Percentiles rank a stretch among this genome's conserved stretches.
Evolutionary conservation across 2,329 filamentous ascomycete species (phyloP).

Genomic region (Fusarium oxysporum): DNA sequence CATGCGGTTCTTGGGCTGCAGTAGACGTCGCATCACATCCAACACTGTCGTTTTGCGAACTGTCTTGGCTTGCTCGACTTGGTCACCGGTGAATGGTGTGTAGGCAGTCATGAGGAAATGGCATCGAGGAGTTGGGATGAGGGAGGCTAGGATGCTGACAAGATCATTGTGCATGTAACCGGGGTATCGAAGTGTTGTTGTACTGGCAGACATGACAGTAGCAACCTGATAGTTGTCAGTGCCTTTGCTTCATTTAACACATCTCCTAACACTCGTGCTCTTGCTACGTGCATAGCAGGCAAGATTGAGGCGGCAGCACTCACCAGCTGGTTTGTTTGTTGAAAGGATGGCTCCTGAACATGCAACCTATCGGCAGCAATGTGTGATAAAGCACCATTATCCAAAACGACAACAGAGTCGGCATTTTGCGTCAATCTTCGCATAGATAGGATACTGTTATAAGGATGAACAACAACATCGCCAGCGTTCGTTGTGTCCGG

Average conservation of each 20-base stretch:
- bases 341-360: slow-evolving; percentile 93
- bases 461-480: slow-evolving; percentile 97
- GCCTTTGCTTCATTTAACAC: neutral
- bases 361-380: slow-evolving; percentile 96
- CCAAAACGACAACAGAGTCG: slow-evolving; percentile 95
- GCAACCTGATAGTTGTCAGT: slow-evolving; percentile 69
- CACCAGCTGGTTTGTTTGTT: slow-evolving; percentile 96
- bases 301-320: slow-evolving; percentile 22
- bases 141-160: slow-evolving; percentile 92
- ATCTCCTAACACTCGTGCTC: neutral
- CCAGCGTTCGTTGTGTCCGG: slow-evolving; percentile 88
- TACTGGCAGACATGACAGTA: slow-evolving; percentile 98
- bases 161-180: slow-evolving; percentile 99
- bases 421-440: slow-evolving; percentile 93
- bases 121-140: slow-evolving; percentile 95
- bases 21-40: slow-evolving; percentile 93
- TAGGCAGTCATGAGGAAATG: slow-evolving; percentile 99
- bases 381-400: slow-evolving; percentile 92
- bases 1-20: slow-evolving; percentile 99
- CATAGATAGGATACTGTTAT: slow-evolving; percentile 96
- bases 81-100: slow-evolving; percentile 96
- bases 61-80: slow-evolving; percentile 96
- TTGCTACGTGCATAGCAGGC: neutral
- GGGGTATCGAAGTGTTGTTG: slow-evolving; percentile 94
- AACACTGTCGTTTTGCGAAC: slow-evolving; percentile 98